A percentile compares a stretch with the other conserved stretches of the same genome.
Conservation (phyloP, 441 rosid genomes). For the Biscutella auriculata region DNA sequence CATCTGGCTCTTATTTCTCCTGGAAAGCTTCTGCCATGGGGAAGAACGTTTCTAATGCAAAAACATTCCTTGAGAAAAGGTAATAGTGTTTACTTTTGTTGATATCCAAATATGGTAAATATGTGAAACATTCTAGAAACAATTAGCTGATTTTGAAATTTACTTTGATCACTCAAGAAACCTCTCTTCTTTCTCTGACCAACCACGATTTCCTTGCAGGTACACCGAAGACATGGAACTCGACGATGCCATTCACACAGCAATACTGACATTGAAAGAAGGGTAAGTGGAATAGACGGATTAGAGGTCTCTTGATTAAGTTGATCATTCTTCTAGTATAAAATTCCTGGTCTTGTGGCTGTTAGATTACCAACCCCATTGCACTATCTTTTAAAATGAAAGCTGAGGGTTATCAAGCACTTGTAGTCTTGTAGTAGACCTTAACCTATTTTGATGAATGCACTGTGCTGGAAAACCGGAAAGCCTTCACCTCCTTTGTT, state of each 20-base stretch:
- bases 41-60: conserved; percentile 94
- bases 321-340: background rate
- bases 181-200: background rate
- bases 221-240: conserved; percentile 99
- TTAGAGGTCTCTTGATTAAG: background rate
- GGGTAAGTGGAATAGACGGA: conserved; percentile 38
- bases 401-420: background rate
- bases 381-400: background rate
- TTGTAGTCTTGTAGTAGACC: background rate
- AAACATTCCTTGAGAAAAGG: conserved; percentile 98
- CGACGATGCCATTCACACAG: conserved; percentile 98
- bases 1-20: conserved; percentile 97
- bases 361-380: background rate
- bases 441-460: background rate
- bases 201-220: conserved; percentile 25
- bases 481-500: background rate
- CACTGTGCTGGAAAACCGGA: background rate
- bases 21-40: conserved; percentile 99
- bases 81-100: conserved; percentile 11
- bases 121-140: background rate
- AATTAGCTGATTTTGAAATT: background rate
- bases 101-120: background rate
- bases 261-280: conserved; percentile 87
- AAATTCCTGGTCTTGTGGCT: background rate
- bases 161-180: background rate